These are phyloP conservation scores for Silene coronaria DNA, from an alignment of 179 eudicot species.

Conservation along the genomic window DNA sequence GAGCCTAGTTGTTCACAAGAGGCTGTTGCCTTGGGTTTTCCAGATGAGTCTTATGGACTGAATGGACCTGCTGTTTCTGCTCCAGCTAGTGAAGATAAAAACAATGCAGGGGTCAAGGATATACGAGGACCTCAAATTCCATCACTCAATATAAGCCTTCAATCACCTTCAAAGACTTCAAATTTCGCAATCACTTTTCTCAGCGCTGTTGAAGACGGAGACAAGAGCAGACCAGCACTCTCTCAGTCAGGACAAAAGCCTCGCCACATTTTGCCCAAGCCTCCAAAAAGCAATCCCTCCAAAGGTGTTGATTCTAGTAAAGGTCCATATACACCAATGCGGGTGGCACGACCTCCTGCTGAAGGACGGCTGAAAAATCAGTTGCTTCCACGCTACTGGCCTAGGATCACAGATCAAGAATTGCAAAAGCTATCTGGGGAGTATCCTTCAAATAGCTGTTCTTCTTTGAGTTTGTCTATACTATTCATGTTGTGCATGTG, in stretches of 20 bases:
- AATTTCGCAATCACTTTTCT: constrained; percentile 29
- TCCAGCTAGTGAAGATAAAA: constrained; percentile 26
- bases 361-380: constrained; percentile 86
- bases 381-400: constrained; percentile 98
- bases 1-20: constrained; percentile 23
- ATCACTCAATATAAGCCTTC: constrained; percentile 54
- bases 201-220: constrained; percentile 45
- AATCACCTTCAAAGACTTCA: constrained; percentile 42
- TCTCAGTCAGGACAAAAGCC: constrained; percentile 56
- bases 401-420: constrained; percentile 92
- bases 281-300: constrained; percentile 45
- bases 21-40: constrained; percentile 26
- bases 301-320: constrained; percentile 51
- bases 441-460: constrained; percentile 53
- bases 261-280: constrained; percentile 79
- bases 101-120: constrained; percentile 33
- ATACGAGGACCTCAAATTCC: constrained; percentile 45
- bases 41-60: constrained; percentile 23
- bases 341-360: constrained; percentile 89
- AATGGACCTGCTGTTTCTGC: constrained; percentile 24
- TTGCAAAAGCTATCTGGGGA: constrained; percentile 94
- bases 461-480: background rate
- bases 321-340: constrained; percentile 46
- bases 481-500: background rate
- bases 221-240: constrained; percentile 33